phyloP scores from a whole-genome alignment of 2,329 filamentous ascomycete genomes.

The Monosporascus ibericus region DNA sequence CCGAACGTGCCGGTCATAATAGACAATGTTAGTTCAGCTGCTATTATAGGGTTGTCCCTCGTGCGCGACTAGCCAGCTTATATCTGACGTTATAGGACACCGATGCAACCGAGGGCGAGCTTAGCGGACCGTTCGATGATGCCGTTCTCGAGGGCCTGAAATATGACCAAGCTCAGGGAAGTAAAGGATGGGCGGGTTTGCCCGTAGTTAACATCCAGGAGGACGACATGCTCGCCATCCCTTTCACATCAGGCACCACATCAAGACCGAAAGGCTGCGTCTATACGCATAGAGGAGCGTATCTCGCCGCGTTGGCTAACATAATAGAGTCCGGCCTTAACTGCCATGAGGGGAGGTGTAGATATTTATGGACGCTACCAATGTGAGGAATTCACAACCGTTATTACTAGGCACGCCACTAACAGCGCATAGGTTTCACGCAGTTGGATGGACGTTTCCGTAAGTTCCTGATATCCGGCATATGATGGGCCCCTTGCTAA shows the following conservation, averaged over 20 bases:
- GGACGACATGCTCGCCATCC: constrained; percentile 75
- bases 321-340: constrained; percentile 86
- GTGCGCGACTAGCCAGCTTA: too few relatives aligned
- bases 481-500: background rate
- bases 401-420: background rate
- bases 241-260: constrained; percentile 92
- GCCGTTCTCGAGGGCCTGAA: constrained; percentile 75
- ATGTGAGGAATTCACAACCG: constrained; percentile 56
- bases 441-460: constrained; percentile 78
- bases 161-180: constrained; percentile 61
- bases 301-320: constrained; percentile 79
- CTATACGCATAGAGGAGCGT: constrained; percentile 82
- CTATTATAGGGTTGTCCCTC: background rate
- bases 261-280: constrained; percentile 88
- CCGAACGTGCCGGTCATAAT: constrained; percentile 66
- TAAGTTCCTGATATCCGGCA: constrained; percentile 10
- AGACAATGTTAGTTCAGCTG: constrained; percentile 47
- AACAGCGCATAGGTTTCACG: constrained; percentile 47
- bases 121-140: constrained; percentile 75
- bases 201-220: constrained; percentile 67
- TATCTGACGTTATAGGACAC: constrained; percentile 52
- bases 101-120: constrained; percentile 66
- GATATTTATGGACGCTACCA: constrained; percentile 86
- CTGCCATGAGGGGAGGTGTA: constrained; percentile 59
- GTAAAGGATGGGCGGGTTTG: constrained; percentile 70